Evolutionary conservation across 495 filamentous ascomycete genomes (phyloP), one percentile per base, ranked within the genome.

Genomic region (Penicilliopsis zonata): DNA sequence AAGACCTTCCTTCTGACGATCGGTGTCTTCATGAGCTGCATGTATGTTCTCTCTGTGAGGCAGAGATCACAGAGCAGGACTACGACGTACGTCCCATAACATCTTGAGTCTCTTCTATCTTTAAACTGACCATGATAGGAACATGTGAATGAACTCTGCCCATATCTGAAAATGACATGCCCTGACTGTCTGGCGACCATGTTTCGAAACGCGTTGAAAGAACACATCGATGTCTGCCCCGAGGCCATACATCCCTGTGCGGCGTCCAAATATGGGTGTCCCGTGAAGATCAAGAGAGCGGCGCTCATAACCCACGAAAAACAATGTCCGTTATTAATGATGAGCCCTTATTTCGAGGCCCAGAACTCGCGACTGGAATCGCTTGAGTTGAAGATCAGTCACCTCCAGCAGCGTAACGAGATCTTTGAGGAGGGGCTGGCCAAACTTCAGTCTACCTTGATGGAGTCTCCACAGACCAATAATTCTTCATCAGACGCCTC

Each of bases 201-300:
- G 14, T 52, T 66, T 24, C 61, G 56, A 9, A 57, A 59, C 4
- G 61, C 65, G 8, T 46, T 78, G 14, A 52, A 56, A 17, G 42
- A 50, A 18, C 77, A 82, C 37, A 37, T 62, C 7, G 53, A 63
- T 18, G 43, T 42, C 12, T 82, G 78, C 36, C 57, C 64, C 1
- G 64, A 72, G 22, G 66, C 66, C 6, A 59, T 67, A 5, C 62
- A 65, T 10, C 41, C 55, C 17, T 82, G 78, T 40, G 30, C 53
- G 4, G 77, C 74, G 23, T 57, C 62, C 2, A 58, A 65, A 35
- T 64, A 70, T 22, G 76, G 78, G 13, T 82, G 78, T 39, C 55
- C 56, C 4, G 57, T 62, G 38, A 57, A 59, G 17, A 52, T 64
- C 19, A 65, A 63, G 26, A 67, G 72, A 4, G 46, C 40, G 2